These are phyloP conservation scores for Cytospora mali DNA, from an alignment of 2,329 filamentous ascomycete genomes.

Conservation along the genomic window DNA sequence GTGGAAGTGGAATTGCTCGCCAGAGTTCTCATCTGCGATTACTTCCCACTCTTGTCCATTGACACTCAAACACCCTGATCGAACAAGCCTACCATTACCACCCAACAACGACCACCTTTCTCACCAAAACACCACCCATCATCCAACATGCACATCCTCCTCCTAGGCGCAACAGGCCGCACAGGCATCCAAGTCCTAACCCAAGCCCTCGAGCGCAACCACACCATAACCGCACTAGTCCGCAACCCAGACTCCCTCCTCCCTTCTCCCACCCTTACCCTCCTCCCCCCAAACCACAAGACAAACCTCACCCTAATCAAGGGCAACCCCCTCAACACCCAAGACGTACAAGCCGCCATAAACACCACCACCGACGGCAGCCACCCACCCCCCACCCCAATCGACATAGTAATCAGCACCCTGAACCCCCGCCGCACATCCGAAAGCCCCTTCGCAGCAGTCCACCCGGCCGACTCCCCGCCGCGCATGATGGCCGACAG, in stretches of 20 bases:
- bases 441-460: constrained; percentile 8
- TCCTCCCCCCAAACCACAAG: background rate
- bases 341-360: background rate
- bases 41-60: no score
- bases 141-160: constrained; percentile 43
- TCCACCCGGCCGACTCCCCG: constrained; percentile 9
- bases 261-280: constrained; percentile 34
- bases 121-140: no score
- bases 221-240: constrained; percentile 44
- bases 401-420: background rate
- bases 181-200: constrained; percentile 46
- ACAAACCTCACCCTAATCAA: background rate
- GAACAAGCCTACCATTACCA: no score
- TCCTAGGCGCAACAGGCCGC: constrained; percentile 48
- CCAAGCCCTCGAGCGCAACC: constrained; percentile 42
- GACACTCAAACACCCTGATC: no score
- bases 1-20: no score
- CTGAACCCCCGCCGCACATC: constrained; percentile 14
- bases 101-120: no score
- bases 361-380: background rate
- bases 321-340: background rate
- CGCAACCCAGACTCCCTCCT: constrained; percentile 34
- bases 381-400: no score
- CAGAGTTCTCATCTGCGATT: no score
- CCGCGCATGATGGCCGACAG: constrained; percentile 16